These are phyloP conservation scores for Stylonectria norvegica DNA, from an alignment of 2,329 filamentous ascomycete genomes.

Conservation along the genomic window DNA sequence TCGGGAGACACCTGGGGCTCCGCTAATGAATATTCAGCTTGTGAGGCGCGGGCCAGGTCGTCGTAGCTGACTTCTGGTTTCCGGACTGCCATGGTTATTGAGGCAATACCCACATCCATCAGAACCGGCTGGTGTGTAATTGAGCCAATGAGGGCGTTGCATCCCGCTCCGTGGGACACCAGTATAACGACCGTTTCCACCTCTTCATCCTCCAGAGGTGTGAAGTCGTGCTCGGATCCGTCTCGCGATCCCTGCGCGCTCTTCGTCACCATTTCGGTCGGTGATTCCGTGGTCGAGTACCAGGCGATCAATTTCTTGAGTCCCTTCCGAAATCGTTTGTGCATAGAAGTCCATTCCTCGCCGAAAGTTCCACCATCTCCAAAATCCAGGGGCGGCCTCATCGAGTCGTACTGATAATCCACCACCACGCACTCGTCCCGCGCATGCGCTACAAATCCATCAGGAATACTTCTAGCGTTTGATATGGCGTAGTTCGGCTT, in stretches of 20 bases:
- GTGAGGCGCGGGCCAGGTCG: constrained; percentile 29
- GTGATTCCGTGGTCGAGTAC: constrained; percentile 62
- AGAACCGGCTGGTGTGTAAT: constrained; percentile 89
- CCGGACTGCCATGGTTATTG: constrained; percentile 80
- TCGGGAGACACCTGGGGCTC: constrained; percentile 45
- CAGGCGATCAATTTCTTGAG: constrained; percentile 76
- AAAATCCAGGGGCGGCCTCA: constrained; percentile 73
- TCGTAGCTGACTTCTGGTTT: constrained; percentile 46
- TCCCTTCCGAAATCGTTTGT: constrained; percentile 79
- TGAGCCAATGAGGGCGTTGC: constrained; percentile 90
- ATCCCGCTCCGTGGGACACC: constrained; percentile 92
- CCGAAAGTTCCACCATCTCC: constrained; percentile 83
- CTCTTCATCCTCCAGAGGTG: constrained; percentile 52
- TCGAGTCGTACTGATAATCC: constrained; percentile 97
- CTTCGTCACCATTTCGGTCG: constrained; percentile 49
- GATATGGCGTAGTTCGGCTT: constrained; percentile 81
- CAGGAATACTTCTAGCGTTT: constrained; percentile 73
- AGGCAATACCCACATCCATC: constrained; percentile 85
- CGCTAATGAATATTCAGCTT: constrained; percentile 19
- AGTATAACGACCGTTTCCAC: constrained; percentile 78
- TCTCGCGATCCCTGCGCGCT: constrained; percentile 19
- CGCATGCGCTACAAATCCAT: constrained; percentile 86
- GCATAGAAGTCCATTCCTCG: constrained; percentile 96
- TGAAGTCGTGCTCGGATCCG: constrained; percentile 29
- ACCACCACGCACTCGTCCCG: constrained; percentile 79